Conservation (phyloP, 163 green algal species). For the Chlamydomonas reinhardtii region DNA sequence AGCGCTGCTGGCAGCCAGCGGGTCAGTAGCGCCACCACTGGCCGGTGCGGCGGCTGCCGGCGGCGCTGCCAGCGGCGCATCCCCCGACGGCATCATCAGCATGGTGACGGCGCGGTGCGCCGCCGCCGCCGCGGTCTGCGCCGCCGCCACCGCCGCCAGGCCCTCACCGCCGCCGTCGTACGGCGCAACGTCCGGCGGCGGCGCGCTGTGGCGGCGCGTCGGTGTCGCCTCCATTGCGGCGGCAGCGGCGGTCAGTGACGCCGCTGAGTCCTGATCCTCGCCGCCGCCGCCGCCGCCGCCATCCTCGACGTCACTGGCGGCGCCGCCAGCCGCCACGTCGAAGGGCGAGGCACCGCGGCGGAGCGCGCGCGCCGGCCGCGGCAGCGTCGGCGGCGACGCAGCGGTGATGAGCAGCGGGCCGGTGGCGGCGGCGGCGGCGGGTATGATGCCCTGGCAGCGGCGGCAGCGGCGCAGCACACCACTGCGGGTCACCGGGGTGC, state of each 20-base stretch:
- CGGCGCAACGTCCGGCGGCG: background rate
- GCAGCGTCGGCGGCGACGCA: conserved; percentile 1
- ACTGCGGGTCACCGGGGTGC: background rate
- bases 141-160: background rate
- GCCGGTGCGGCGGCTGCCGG: too few species aligned
- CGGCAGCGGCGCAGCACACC: conserved; percentile 2
- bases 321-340: background rate
- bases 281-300: background rate
- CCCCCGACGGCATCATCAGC: background rate
- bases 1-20: background rate
- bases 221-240: background rate
- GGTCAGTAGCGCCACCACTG: too few species aligned
- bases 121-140: background rate
- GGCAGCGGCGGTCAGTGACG: too few species aligned
- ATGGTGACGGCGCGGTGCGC: background rate
- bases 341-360: background rate
- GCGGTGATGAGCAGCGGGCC: background rate
- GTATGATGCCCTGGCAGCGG: conserved; percentile 8
- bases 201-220: conserved; percentile 15
- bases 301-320: background rate
- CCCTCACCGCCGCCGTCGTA: background rate
- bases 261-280: too few species aligned
- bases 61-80: too few species aligned
- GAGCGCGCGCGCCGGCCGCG: background rate
- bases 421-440: background rate